Conservation (phyloP, 1,139 yeast species). For the Kurtzmaniella quercitrusa region DNA sequence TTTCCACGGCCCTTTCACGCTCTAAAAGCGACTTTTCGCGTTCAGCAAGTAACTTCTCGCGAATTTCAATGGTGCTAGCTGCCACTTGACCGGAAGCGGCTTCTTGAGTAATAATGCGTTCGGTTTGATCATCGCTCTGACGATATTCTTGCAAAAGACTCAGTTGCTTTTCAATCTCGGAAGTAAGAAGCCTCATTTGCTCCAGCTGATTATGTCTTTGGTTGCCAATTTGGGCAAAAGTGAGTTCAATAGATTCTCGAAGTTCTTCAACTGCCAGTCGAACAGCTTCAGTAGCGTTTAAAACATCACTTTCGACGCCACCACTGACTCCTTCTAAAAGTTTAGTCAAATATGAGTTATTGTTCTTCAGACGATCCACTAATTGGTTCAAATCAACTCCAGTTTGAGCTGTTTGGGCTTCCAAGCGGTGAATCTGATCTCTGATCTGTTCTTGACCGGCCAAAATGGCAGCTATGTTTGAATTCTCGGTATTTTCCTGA, state of each 20-base stretch:
- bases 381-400: slow-evolving; percentile 35
- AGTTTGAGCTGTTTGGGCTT: slow-evolving; percentile 32
- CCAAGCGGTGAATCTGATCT: slow-evolving; percentile 28
- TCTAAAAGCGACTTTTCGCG: background rate
- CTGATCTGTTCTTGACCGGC: slow-evolving; percentile 25
- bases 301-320: background rate
- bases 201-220: slow-evolving; percentile 1
- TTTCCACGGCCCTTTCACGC: background rate
- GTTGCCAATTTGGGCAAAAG: background rate
- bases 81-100: background rate
- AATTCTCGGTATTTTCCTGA: slow-evolving; percentile 28
- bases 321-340: slow-evolving; percentile 18
- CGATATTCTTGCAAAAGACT: background rate
- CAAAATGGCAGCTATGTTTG: slow-evolving; percentile 26
- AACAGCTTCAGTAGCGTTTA: background rate
- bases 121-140: background rate
- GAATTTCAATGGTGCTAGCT: background rate
- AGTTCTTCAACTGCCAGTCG: background rate
- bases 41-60: background rate
- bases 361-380: slow-evolving; percentile 39
- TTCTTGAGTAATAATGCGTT: background rate
- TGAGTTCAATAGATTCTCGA: background rate
- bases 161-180: slow-evolving; percentile 1
- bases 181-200: background rate
- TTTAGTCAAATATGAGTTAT: slow-evolving; percentile 35